Conservation (phyloP, 1,284 basidiomycete species). For the Cystobasidium sp. region DNA sequence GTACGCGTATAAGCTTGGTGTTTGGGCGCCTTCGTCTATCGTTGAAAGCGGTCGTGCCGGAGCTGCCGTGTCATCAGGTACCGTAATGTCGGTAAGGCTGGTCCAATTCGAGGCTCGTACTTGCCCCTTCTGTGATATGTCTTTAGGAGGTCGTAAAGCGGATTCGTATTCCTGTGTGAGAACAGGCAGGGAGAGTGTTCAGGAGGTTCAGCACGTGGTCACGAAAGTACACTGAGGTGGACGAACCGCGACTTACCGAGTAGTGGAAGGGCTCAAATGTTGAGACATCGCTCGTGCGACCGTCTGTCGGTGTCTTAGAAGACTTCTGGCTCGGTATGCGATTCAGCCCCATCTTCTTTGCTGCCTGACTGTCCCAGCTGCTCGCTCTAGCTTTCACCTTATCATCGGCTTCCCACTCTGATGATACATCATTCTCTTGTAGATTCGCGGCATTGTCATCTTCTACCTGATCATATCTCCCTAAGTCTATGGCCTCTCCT, state of each 20-base stretch:
- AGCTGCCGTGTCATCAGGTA: background rate
- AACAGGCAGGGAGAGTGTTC: background rate
- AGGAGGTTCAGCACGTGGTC: background rate
- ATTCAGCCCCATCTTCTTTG: conserved; percentile 26
- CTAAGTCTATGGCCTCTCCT: background rate
- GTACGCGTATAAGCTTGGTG: conserved; percentile 31
- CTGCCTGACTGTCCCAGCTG: conserved; percentile 43
- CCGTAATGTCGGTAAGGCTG: background rate
- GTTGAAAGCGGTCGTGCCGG: background rate
- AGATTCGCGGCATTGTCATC: conserved; percentile 4
- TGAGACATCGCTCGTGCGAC: background rate
- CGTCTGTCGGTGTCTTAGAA: conserved; percentile 2
- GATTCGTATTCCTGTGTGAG: conserved; percentile 13
- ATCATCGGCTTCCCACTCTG: conserved; percentile 26
- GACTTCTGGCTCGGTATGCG: conserved; percentile 30
- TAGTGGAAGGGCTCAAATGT: conserved; percentile 35
- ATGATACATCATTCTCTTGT: background rate
- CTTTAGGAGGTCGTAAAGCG: background rate
- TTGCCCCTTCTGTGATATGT: background rate
- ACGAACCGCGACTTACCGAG: conserved; percentile 15
- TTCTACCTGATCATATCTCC: background rate
- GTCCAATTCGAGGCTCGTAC: conserved; percentile 16
- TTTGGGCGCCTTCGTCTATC: background rate
- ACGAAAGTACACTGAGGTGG: background rate
- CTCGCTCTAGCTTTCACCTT: conserved; percentile 13